Conservation (phyloP, 805 yeast species). For the Spathaspora boniae region DNA sequence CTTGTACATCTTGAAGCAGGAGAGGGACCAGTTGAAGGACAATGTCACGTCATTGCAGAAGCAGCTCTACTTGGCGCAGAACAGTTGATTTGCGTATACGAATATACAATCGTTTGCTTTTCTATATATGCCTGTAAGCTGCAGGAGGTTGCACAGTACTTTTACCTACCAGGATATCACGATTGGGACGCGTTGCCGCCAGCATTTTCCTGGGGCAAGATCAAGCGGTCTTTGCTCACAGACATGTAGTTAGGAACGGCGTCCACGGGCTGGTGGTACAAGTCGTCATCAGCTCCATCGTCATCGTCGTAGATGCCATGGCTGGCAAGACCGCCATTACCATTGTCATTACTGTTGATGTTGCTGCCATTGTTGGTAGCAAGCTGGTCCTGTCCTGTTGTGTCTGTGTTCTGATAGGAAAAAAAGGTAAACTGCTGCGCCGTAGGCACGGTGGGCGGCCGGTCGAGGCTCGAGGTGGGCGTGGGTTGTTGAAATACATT, state of each 20-base stretch:
- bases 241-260: constrained; percentile 34
- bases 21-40: constrained; percentile 73
- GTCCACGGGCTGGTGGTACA: constrained; percentile 16
- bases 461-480: background rate
- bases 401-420: constrained; percentile 1
- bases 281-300: background rate
- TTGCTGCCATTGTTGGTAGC: background rate
- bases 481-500: too few species aligned
- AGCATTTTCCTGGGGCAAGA: constrained; percentile 7
- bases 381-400: background rate
- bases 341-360: background rate
- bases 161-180: background rate
- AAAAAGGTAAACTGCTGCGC: constrained; percentile 3
- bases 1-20: constrained; percentile 74
- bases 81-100: constrained; percentile 5
- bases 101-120: background rate
- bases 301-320: background rate
- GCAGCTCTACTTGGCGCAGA: constrained; percentile 36
- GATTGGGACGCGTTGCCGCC: background rate
- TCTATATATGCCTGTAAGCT: too few species aligned
- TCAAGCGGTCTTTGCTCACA: constrained; percentile 23
- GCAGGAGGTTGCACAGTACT: too few species aligned
- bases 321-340: background rate
- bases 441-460: background rate
- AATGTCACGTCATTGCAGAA: constrained; percentile 58